Evolutionary conservation across 108 stramenopile genomes (phyloP), one percentile per base, ranked within the genome.

Genomic region (Cyclotella kingstonii): DNA sequence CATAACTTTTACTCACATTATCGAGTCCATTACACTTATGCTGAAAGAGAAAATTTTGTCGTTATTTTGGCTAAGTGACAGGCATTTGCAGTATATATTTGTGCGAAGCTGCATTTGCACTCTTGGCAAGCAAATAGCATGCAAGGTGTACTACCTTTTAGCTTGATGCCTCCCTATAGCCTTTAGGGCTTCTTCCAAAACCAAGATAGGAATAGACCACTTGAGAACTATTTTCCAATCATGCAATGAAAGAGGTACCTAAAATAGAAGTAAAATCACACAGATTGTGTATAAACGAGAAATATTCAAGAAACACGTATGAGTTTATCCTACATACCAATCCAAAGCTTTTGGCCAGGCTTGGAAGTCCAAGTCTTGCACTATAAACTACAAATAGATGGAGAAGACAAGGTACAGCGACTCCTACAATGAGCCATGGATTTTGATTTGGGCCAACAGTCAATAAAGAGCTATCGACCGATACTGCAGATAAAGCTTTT

Each of bases 401-500:
- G 30, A 99, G 80, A 45, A 84, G 47, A 34, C 85, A 85, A 10
- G 98, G 97, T 26, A 91, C 63, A 9, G 93, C 68, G 6, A 99
- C 96, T n/a, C 95, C 98, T 23, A 73, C 48, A 25, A 97, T 56
- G 3, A 99, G 73, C 86, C 85, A 97, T 29, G 64, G 67, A 69
- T 99, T 99, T 39, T 71, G 59, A 70, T 87, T 91, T 31, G 96
- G 95, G 10, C 90, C 89, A 31, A 99, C 89, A 9, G 77, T 67
- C 2, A 98, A 60, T 34, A 99, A 61, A 0, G 91, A 94, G 42
- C 83, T 88, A 61, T 98, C 93, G 12, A 96, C 84, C 0, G 94
- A 95, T n/a, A 98, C 96, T 10, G 96, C 96, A n/a, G 90, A 90
- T 26, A 96, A 51, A 4, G 97, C 97, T 57, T 97, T 97, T 29